A percentile compares a stretch with the other conserved stretches of the same genome.
Conservation (phyloP, 352 stramenopile genomes). For the Phytophthora uliginosa region DNA sequence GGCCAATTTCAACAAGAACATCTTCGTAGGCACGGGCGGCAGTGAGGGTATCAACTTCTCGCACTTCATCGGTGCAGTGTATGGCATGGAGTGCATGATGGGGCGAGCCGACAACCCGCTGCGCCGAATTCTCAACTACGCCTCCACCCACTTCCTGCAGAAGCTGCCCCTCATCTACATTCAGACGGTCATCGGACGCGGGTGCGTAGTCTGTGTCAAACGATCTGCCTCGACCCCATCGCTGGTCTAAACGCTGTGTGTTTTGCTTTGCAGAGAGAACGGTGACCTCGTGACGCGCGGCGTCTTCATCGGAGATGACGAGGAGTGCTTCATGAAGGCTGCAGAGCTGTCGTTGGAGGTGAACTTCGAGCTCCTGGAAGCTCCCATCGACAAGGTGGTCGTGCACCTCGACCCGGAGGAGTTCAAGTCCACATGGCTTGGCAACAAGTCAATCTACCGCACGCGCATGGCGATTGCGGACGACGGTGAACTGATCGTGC, state of each 20-base stretch:
- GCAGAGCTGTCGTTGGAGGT: conserved; percentile 96
- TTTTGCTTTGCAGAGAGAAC: conserved; percentile 40
- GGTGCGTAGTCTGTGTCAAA: conserved; percentile 25
- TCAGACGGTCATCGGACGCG: conserved; percentile 95
- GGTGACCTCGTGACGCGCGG: conserved; percentile 87
- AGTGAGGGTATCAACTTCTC: conserved; percentile 98
- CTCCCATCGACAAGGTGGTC: conserved; percentile 94
- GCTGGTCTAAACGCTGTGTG: conserved; percentile 5
- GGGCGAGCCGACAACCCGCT: conserved; percentile 96
- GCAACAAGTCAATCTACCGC: conserved; percentile 99
- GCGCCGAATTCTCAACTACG: conserved; percentile 97
- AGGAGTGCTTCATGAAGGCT: conserved; percentile 96
- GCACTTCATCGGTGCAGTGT: conserved; percentile 98
- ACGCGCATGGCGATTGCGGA: conserved; percentile 98
- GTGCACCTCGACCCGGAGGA: conserved; percentile 97
- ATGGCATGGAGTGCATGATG: conserved; percentile 99
- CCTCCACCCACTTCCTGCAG: conserved; percentile 92
- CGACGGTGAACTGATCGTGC: conserved; percentile 94
- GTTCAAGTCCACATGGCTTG: conserved; percentile 99
- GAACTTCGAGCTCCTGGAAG: conserved; percentile 97
- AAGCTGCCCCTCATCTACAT: conserved; percentile 96
- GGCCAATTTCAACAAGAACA: conserved; percentile 99
- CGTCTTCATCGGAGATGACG: conserved; percentile 97
- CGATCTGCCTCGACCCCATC: not conserved
- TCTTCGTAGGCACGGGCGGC: conserved; percentile 96